Evolutionary conservation across 805 yeast genomes (phyloP).

Genomic region (Candida awuae): DNA sequence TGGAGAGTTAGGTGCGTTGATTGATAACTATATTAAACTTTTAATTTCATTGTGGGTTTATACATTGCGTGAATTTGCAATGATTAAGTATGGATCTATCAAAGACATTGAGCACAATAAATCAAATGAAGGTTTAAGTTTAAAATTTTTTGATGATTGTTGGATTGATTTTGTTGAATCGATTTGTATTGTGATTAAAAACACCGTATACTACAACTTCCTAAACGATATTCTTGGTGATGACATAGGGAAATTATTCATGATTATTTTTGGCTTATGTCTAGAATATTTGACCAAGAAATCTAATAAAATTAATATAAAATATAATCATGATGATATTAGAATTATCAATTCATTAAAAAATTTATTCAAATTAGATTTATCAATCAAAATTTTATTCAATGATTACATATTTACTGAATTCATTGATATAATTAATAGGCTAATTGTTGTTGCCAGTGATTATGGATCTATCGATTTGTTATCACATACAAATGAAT

Average conservation of each 20-base stretch:
- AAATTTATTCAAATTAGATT: slow-evolving; percentile 47
- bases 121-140: slow-evolving; percentile 35
- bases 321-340: slow-evolving; percentile 20
- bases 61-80: slow-evolving; percentile 65
- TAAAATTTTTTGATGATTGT: slow-evolving; percentile 42
- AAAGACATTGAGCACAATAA: slow-evolving; percentile 16
- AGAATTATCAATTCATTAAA: slow-evolving; percentile 42
- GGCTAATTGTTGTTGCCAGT: slow-evolving; percentile 55
- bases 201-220: slow-evolving; percentile 32
- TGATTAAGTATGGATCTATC: slow-evolving; percentile 42
- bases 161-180: slow-evolving; percentile 80
- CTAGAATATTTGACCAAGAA: slow-evolving; percentile 57
- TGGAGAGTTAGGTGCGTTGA: slow-evolving; percentile 39
- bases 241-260: slow-evolving; percentile 60
- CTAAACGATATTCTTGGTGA: slow-evolving; percentile 44
- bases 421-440: slow-evolving; percentile 64
- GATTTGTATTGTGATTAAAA: slow-evolving; percentile 53
- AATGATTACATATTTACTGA: slow-evolving; percentile 67
- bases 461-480: too few relatives aligned
- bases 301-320: slow-evolving; percentile 17
- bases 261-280: slow-evolving; percentile 77
- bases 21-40: slow-evolving; percentile 47
- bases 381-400: slow-evolving; percentile 52
- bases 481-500: slow-evolving; percentile 39
- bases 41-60: slow-evolving; percentile 76